A percentile compares a stretch with the other conserved stretches of the same genome.
Conservation (phyloP, 352 stramenopile genomes). For the Pythium monospermum region DNA sequence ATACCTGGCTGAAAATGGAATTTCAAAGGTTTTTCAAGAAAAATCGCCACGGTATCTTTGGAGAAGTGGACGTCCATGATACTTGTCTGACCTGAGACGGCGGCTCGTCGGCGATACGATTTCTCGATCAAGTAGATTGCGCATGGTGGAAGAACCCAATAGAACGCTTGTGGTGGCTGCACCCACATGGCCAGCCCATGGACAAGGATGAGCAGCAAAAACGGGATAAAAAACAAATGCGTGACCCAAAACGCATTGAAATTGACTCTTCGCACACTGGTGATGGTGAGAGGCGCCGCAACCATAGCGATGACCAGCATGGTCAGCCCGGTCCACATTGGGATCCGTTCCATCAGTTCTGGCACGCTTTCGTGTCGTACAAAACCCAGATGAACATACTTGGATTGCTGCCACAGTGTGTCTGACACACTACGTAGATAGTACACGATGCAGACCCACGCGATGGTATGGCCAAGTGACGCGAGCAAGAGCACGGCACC, state of each 20-base stretch:
- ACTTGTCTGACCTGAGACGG: conserved; percentile 57
- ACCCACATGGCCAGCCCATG: conserved; percentile 69
- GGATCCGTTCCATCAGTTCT: too few relatives aligned
- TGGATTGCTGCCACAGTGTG: conserved; percentile 53
- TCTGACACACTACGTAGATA: conserved; percentile 64
- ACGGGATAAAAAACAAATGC: conserved; percentile 73
- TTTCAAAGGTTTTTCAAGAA: conserved; percentile 68
- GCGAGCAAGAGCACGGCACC: conserved; percentile 53
- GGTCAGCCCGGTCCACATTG: conserved; percentile 64
- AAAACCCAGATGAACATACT: conserved; percentile 52
- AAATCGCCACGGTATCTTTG: conserved; percentile 62
- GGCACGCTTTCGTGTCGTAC: conserved; percentile 45
- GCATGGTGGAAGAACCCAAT: conserved; percentile 62
- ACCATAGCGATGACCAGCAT: conserved; percentile 61
- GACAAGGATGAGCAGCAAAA: conserved; percentile 59
- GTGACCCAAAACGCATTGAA: conserved; percentile 84
- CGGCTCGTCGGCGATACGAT: conserved; percentile 64
- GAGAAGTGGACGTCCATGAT: conserved; percentile 66
- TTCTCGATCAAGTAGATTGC: conserved; percentile 66
- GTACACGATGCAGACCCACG: conserved; percentile 68
- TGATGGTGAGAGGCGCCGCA: conserved; percentile 66
- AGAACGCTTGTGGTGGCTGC: conserved; percentile 48
- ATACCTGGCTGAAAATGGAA: conserved; percentile 77
- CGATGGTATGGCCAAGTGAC: conserved; percentile 57
- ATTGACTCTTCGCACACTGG: conserved; percentile 63